Conservation (phyloP, 2,329 filamentous ascomycete species). For the Sordariomycetes sp. region DNA sequence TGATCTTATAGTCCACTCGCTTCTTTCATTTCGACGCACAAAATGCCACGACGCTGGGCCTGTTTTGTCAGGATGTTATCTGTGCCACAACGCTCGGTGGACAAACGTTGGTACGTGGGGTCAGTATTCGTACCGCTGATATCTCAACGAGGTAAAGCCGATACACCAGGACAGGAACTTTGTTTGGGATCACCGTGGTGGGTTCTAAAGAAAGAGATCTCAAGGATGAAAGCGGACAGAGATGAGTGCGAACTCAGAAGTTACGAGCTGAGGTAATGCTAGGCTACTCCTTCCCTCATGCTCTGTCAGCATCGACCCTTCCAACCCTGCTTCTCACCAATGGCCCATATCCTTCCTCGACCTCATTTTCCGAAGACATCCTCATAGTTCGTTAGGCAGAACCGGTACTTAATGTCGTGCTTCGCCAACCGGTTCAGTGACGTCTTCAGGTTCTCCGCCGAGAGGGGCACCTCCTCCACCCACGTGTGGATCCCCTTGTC, state of each 20-base stretch:
- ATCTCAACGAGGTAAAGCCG: too few species aligned
- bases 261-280: too few species aligned
- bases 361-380: conserved; percentile 42
- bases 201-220: too few species aligned
- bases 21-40: neutral
- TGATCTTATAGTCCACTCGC: too few species aligned
- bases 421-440: conserved; percentile 57
- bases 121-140: too few species aligned
- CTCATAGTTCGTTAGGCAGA: conserved; percentile 59
- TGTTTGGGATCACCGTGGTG: too few species aligned
- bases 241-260: too few species aligned
- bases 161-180: too few species aligned
- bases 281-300: neutral
- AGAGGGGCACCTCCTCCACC: conserved; percentile 63
- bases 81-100: too few species aligned
- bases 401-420: conserved; percentile 62
- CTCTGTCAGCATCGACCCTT: neutral
- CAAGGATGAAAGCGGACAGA: too few species aligned
- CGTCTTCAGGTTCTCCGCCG: conserved; percentile 54
- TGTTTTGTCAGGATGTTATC: too few species aligned
- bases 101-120: too few species aligned
- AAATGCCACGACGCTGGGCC: neutral
- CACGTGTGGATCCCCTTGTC: conserved; percentile 57
- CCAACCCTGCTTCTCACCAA: neutral
- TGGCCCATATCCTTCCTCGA: neutral